Base-by-base conservation (phyloP, 2,329 filamentous ascomycete species). In the Colletotrichum higginsianum region DNA sequence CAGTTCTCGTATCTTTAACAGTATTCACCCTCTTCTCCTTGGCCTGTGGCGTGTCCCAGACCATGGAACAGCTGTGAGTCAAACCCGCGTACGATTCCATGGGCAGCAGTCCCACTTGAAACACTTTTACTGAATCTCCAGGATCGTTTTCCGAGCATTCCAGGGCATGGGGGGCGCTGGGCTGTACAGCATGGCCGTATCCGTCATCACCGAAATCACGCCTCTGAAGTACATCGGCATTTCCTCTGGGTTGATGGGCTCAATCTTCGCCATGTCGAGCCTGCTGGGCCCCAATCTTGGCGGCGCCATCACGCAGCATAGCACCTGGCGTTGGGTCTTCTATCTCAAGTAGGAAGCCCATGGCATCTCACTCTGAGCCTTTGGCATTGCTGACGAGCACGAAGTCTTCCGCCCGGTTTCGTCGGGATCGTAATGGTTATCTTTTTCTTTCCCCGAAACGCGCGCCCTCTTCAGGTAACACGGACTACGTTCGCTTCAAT, bases 81-180 rank as follows among this genome's bases (percentile, higher is more conserved):
- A 13, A 60, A 16, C 56, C 35, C 11, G 30, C 40, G 3, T 12
- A 2, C 12, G 4, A 15, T 12, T 42, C 15, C 13, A 5, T 42
- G 15, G 3, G 15, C 11, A 42, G 12, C 15, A 42, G 11, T 13
- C 30, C 30, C 30, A 44, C 42, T 44, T 5, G 11, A 44, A 1
- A 44, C 9, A 5, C 12, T 16, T 44, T 15, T 44, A 2, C 42
- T 44, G 15, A 44, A 13, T 9, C 6, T 44, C 1, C 42, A 80
- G 78, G 1, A 83, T 85, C 67, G 69, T 79, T 21, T 79, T 78
- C 46, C 78, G 78, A 4, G 78, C 81, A 1, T 76, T 84, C 23
- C 84, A 86, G 75, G 84, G 85, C 15, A 79, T 86, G 1, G 84
- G 85, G 11, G 84, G 80, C 21, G 85, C 84, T 2, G 85, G 83